Evolutionary conservation across 768 basidiomycete genomes (phyloP).

Genomic region (Mycena vulgaris): DNA sequence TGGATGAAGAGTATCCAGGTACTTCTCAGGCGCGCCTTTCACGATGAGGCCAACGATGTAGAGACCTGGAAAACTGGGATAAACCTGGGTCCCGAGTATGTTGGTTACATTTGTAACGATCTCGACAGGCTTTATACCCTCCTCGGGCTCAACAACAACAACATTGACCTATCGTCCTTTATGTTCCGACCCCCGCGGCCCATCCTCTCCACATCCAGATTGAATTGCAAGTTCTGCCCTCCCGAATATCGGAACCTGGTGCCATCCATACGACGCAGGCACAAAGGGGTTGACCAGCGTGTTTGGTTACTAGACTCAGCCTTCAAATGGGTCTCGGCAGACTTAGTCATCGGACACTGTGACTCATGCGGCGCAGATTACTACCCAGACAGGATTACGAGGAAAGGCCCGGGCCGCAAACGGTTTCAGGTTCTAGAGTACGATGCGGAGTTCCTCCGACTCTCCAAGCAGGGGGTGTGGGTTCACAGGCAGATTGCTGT

Average conservation of each 20-base stretch:
- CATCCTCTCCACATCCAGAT: not conserved
- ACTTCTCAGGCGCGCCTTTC: constrained; percentile 3
- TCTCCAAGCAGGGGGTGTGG: constrained; percentile 47
- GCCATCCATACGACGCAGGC: not conserved
- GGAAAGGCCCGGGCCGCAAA: not conserved
- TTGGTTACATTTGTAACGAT: not conserved
- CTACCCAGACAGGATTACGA: constrained; percentile 41
- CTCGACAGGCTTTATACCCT: not conserved
- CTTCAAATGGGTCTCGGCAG: constrained; percentile 24
- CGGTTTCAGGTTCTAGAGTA: constrained; percentile 30
- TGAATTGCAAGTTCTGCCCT: not conserved
- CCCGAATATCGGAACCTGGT: not conserved
- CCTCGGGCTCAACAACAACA: not conserved
- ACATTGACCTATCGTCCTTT: not conserved
- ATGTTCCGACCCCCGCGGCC: not conserved
- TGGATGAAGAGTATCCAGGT: constrained; percentile 23
- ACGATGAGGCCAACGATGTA: not conserved
- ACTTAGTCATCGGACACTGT: constrained; percentile 23
- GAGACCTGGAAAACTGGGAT: not conserved
- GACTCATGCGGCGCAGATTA: constrained; percentile 39
- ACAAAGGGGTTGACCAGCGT: not conserved
- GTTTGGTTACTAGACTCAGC: constrained; percentile 8
- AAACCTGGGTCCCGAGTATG: not conserved
- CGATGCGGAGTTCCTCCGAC: constrained; percentile 39
- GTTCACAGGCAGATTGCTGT: constrained; percentile 42